Percentiles rank a stretch among this genome's conserved stretches.
phyloP scores from a whole-genome alignment of 805 yeast species.

The Metschnikowia peoriensis region DNA sequence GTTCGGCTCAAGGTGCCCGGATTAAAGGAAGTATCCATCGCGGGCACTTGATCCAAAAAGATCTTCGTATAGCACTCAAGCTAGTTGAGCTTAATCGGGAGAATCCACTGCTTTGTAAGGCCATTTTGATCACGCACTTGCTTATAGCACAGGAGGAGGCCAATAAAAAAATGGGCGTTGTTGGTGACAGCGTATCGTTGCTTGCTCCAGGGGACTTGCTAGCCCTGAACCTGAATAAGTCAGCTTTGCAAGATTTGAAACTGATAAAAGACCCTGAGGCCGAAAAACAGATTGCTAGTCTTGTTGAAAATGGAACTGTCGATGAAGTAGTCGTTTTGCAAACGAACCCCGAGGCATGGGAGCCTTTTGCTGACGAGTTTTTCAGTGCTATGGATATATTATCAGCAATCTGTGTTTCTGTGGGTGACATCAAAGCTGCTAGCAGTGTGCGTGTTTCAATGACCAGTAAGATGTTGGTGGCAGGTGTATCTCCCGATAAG shows the following conservation, averaged over 20 bases:
- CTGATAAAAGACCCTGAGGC: neutral
- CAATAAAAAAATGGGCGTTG: constrained; percentile 34
- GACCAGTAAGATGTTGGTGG: constrained; percentile 70
- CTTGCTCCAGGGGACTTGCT: constrained; percentile 9
- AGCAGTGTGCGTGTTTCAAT: constrained; percentile 59
- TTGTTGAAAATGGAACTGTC: constrained; percentile 10
- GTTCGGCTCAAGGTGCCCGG: constrained; percentile 24
- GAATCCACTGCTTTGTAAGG: constrained; percentile 50
- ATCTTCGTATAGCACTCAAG: constrained; percentile 65
- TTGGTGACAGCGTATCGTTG: constrained; percentile 5
- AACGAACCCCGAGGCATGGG: constrained; percentile 56
- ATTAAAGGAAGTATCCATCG: constrained; percentile 32
- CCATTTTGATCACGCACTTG: constrained; percentile 60
- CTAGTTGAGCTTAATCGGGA: constrained; percentile 54
- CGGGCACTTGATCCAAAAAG: constrained; percentile 65
- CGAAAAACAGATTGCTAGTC: neutral
- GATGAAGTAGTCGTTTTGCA: constrained; percentile 18
- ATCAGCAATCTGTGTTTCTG: constrained; percentile 65
- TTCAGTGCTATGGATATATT: constrained; percentile 75
- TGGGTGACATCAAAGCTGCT: constrained; percentile 66
- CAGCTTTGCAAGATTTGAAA: neutral
- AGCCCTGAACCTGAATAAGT: neutral
- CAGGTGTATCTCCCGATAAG: constrained; percentile 65
- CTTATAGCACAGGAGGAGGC: constrained; percentile 67
- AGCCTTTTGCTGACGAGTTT: constrained; percentile 72